These are phyloP conservation scores for Coprinopsis marcescibilis DNA, from an alignment of 768 basidiomycete genomes.

Conservation along the genomic window DNA sequence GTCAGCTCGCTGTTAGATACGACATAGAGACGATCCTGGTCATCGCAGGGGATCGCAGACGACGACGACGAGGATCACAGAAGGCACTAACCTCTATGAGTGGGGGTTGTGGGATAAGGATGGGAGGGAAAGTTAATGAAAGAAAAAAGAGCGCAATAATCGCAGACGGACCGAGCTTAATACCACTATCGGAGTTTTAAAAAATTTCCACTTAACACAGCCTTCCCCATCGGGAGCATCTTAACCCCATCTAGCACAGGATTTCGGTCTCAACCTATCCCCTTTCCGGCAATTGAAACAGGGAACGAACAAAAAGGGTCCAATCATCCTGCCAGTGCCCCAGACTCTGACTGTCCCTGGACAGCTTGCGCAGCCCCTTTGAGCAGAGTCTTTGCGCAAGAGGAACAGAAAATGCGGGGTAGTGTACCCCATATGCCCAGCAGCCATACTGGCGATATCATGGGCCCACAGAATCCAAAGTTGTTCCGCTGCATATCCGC, in stretches of 20 bases:
- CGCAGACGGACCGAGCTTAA: slow-evolving; percentile 22
- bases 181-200: slow-evolving; percentile 36
- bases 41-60: not conserved
- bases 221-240: slow-evolving; percentile 1
- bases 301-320: too few species aligned
- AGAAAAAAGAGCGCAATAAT: slow-evolving; percentile 26
- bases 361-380: too few species aligned
- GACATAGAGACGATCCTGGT: not conserved
- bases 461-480: too few species aligned
- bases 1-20: slow-evolving; percentile 12
- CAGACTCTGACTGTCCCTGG: too few species aligned
- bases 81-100: slow-evolving; percentile 33
- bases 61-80: slow-evolving; percentile 3
- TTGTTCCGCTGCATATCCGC: too few species aligned
- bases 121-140: slow-evolving; percentile 28
- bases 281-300: not conserved
- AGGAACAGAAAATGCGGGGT: too few species aligned
- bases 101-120: slow-evolving; percentile 14
- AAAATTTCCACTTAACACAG: slow-evolving; percentile 23
- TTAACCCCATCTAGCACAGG: not conserved
- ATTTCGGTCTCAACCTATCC: not conserved
- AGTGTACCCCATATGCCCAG: too few species aligned
- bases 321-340: too few species aligned
- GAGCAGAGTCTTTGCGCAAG: too few species aligned
- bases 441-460: too few species aligned